Conservation (phyloP, 2,329 filamentous ascomycete genomes). For the Aspergillus fructus region DNA sequence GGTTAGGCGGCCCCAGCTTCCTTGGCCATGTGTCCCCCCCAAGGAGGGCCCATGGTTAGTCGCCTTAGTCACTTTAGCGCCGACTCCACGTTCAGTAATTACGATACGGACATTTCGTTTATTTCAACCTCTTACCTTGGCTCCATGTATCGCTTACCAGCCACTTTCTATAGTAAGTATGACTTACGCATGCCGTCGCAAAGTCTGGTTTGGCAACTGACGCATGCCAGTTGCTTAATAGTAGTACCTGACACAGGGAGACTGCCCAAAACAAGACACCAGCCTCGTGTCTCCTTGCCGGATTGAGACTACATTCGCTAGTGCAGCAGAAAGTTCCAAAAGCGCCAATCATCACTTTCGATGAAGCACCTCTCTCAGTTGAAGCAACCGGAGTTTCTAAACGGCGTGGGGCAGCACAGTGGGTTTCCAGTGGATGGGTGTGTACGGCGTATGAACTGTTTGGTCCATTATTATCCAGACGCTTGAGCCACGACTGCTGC, state of each 20-base stretch:
- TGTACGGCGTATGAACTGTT: too few relatives aligned
- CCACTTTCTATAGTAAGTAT: too few relatives aligned
- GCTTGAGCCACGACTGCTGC: neutral
- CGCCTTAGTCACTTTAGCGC: neutral
- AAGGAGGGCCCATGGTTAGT: neutral
- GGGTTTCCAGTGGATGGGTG: too few relatives aligned
- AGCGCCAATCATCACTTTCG: conserved; percentile 1
- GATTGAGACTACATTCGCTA: neutral
- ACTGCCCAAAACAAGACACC: neutral
- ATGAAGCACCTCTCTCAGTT: neutral
- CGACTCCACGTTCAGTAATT: neutral
- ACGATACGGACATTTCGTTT: neutral
- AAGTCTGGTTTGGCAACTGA: too few relatives aligned
- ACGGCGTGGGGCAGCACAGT: neutral
- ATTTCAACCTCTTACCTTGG: too few relatives aligned
- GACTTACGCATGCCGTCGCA: too few relatives aligned
- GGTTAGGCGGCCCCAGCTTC: neutral
- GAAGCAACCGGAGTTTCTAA: conserved; percentile 4
- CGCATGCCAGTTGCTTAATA: too few relatives aligned
- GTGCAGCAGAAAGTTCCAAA: neutral
- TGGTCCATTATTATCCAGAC: too few relatives aligned
- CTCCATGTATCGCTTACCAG: too few relatives aligned
- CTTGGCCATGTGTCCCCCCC: neutral
- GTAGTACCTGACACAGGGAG: too few relatives aligned
- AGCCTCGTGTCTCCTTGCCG: neutral